Evolutionary conservation across 495 filamentous ascomycete species (phyloP).

Genomic region (Xylaria flabelliformis): DNA sequence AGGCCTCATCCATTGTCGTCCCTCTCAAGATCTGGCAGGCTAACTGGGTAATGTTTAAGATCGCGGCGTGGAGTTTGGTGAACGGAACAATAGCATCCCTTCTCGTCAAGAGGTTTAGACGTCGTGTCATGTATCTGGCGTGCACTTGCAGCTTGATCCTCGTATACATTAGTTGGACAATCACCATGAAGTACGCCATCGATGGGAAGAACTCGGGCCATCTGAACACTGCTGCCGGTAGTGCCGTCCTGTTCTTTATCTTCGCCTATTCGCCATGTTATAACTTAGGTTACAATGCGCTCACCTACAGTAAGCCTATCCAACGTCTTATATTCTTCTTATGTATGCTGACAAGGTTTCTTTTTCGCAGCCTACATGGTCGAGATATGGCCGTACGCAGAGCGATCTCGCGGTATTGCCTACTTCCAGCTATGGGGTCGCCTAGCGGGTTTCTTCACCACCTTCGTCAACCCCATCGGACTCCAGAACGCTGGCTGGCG

Average conservation of each 20-base stretch:
- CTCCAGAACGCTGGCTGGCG: conserved; percentile 64
- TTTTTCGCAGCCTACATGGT: conserved; percentile 59
- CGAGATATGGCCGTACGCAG: conserved; percentile 68
- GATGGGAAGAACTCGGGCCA: conserved; percentile 45
- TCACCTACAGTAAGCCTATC: conserved; percentile 63
- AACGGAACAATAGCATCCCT: conserved; percentile 51
- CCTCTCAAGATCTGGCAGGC: too few species aligned
- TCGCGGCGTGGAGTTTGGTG: conserved; percentile 24
- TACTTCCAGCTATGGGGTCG: conserved; percentile 68
- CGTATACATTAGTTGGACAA: conserved; percentile 66
- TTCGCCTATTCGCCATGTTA: conserved; percentile 69
- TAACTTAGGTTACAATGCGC: conserved; percentile 71
- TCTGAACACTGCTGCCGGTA: conserved; percentile 47
- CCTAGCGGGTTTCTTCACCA: conserved; percentile 54
- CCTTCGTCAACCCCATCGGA: conserved; percentile 71
- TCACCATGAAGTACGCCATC: conserved; percentile 62
- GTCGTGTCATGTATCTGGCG: conserved; percentile 65
- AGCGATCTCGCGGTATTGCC: conserved; percentile 66
- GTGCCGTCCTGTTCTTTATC: conserved; percentile 64
- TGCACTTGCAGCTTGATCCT: conserved; percentile 58
- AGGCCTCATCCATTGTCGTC: too few species aligned
- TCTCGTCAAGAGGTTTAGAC: conserved; percentile 57
- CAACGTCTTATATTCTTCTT: background rate
- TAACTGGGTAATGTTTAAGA: conserved; percentile 27
- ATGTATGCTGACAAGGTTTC: conserved; percentile 2